Evolutionary conservation across 148 eudicot species (phyloP), one percentile per base, ranked within the genome.

Genomic region (Tetragonia tetragonoides): DNA sequence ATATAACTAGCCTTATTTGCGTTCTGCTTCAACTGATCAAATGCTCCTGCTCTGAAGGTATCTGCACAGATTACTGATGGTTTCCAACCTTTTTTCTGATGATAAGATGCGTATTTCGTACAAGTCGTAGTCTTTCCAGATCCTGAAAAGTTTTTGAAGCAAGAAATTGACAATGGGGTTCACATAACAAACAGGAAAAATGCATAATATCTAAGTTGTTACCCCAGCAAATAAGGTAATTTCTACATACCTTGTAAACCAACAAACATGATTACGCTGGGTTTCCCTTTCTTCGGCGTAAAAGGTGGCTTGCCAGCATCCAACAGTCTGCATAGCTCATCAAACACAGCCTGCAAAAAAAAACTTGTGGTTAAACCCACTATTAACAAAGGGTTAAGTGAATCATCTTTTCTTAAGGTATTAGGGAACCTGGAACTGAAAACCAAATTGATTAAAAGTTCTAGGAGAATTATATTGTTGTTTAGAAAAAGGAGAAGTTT

Each of bases 41-140:
- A 96, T 82, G 98, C 98, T 83, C 99, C 99, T 79, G 99, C 98
- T 81, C 97, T 91, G 70, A 95, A 96, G 83, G 99, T 95, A 87
- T 95, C 99, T 40, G 99, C 98, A 83, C 99, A 95, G 10, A 95
- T 93, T 78, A 95, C 81, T 69, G 99, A 93, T 11, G 99, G 99
- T 76, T 92, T 95, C 90, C 92, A 95, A 39, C 97, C 97, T 83
- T 91, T 95, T 83, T 93, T 93, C 84, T 95, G 99, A 86, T 95
- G 97, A 88, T 93, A 86, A 82, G 81, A 88, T 41, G 99, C 99
- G 82, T 95, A 93, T 73, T 95, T 95, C 53, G 99, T 93, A 85
- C 99, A 95, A 3, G 98, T 95, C 15, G 99, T 95, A 7, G 99
- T 95, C 84, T 95, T 95, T 16, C 98, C 99, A 28, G 99, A 91